Conservation (phyloP, 257 asterid genomes). For the Verbena officinalis region DNA sequence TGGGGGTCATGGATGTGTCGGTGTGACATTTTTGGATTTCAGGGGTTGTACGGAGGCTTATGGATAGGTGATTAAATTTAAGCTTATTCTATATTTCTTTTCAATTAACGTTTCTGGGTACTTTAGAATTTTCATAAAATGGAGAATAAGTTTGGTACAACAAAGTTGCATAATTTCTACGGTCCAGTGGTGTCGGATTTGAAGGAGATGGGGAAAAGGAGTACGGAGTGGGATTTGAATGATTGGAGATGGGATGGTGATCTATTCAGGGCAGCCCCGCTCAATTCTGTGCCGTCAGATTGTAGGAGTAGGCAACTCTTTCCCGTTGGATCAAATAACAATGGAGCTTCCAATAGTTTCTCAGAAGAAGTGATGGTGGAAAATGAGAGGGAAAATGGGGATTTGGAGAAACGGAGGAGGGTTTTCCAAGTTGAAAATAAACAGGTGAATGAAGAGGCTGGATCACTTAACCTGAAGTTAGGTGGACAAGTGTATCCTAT, state of each 20-base stretch:
- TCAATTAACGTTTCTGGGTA: slow-evolving; percentile 5
- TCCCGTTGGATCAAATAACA: slow-evolving; percentile 48
- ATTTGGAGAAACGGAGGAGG: slow-evolving; percentile 68
- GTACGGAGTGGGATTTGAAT: slow-evolving; percentile 80
- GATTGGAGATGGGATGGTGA: slow-evolving; percentile 98
- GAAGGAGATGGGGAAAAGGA: slow-evolving; percentile 63
- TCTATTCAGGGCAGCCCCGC: slow-evolving; percentile 58
- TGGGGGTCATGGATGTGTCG: slow-evolving; percentile 40
- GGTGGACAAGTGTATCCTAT: slow-evolving; percentile 68
- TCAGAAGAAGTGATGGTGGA: slow-evolving; percentile 41
- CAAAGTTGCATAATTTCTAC: slow-evolving; percentile 42
- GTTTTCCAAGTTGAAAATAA: slow-evolving; percentile 27
- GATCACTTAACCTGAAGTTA: slow-evolving; percentile 73
- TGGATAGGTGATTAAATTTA: slow-evolving; percentile 8
- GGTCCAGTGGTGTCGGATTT: slow-evolving; percentile 57
- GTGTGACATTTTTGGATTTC: slow-evolving; percentile 41
- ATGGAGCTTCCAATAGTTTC: slow-evolving; percentile 38
- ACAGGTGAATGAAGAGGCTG: slow-evolving; percentile 46
- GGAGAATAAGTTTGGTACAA: slow-evolving; percentile 46
- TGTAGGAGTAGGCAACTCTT: slow-evolving; percentile 63
- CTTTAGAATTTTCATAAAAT: slow-evolving; percentile 22
- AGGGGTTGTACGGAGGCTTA: slow-evolving; percentile 28
- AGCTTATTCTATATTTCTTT: background rate
- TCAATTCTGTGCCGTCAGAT: slow-evolving; percentile 55
- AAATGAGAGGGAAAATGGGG: slow-evolving; percentile 58